A percentile compares a stretch with the other conserved stretches of the same genome.
phyloP scores from a whole-genome alignment of 2,329 filamentous ascomycete genomes.

The Trematosphaeria pertusa region DNA sequence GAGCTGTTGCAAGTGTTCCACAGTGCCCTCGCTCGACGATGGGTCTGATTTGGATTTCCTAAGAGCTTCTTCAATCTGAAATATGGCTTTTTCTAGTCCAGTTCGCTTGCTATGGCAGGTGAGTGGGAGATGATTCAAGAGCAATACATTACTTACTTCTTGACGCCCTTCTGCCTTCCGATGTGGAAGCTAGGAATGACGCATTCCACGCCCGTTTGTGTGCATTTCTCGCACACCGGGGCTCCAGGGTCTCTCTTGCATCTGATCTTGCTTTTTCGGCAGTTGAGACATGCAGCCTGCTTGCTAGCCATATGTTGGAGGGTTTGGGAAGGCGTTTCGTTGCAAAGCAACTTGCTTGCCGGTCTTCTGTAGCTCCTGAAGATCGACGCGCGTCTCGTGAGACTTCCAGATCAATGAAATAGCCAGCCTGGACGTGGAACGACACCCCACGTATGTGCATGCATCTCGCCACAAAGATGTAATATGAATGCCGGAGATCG shows the following conservation, averaged over 20 bases:
- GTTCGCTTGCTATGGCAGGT: conserved; percentile 68
- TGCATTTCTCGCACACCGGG: conserved; percentile 66
- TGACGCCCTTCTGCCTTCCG: conserved; percentile 76
- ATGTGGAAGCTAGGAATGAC: conserved; percentile 72
- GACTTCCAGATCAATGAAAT: too few relatives aligned
- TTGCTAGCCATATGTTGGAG: conserved; percentile 37
- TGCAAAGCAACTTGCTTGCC: too few relatives aligned
- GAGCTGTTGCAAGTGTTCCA: conserved; percentile 56
- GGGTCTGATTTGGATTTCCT: conserved; percentile 41
- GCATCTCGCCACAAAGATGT: too few relatives aligned
- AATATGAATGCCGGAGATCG: too few relatives aligned
- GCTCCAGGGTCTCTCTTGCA: conserved; percentile 65
- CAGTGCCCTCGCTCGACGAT: conserved; percentile 27
- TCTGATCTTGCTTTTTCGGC: conserved; percentile 71
- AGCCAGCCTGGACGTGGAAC: too few relatives aligned
- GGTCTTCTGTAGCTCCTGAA: too few relatives aligned
- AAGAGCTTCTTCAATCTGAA: conserved; percentile 73
- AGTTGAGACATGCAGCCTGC: conserved; percentile 67
- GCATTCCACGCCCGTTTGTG: conserved; percentile 66
- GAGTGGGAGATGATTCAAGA: conserved; percentile 13
- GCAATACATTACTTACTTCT: conserved; percentile 63
- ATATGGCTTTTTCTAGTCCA: conserved; percentile 75
- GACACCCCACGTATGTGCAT: too few relatives aligned
- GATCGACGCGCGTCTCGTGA: too few relatives aligned
- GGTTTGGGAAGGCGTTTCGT: too few relatives aligned